These are phyloP conservation scores for Drechslerella stenobrocha DNA, from an alignment of 2,329 filamentous ascomycete genomes.

Conservation along the genomic window DNA sequence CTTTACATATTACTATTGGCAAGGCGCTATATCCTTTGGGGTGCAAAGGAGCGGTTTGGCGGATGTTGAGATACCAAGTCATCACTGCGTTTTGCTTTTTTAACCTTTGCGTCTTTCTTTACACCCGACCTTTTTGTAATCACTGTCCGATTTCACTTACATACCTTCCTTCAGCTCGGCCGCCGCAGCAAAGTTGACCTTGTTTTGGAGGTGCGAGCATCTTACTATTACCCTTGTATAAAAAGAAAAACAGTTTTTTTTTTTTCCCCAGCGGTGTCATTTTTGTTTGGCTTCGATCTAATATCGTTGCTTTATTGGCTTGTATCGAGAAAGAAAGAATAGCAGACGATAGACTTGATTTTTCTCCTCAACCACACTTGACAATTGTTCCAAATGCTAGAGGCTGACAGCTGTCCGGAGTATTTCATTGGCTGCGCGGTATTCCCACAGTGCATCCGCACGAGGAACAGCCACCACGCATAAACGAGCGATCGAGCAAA, in stretches of 20 bases:
- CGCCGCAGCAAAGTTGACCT: conserved; percentile 5
- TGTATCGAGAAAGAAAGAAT: not conserved
- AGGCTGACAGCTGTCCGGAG: conserved; percentile 4
- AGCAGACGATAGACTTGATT: not conserved
- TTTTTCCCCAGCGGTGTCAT: not conserved
- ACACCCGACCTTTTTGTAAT: conserved; percentile 1
- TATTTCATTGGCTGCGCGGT: conserved; percentile 3
- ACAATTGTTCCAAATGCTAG: not conserved
- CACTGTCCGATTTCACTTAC: not conserved
- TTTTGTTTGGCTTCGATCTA: not conserved
- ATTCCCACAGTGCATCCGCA: not conserved
- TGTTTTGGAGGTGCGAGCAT: conserved; percentile 5
- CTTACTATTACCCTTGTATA: conserved; percentile 1
- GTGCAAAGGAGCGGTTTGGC: not conserved
- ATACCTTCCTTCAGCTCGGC: conserved; percentile 1
- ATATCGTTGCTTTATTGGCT: not conserved
- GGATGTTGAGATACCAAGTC: not conserved
- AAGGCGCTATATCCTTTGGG: conserved; percentile 5
- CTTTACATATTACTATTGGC: not conserved
- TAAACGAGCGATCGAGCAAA: not conserved
- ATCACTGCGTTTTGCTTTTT: not conserved
- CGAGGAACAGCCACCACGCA: not conserved
- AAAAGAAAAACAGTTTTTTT: conserved; percentile 7
- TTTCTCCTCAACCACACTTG: not conserved
- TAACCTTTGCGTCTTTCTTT: not conserved